These are phyloP conservation scores for Rhodosporidiobolus sp. DNA, from an alignment of 768 basidiomycete species.

Conservation along the genomic window DNA sequence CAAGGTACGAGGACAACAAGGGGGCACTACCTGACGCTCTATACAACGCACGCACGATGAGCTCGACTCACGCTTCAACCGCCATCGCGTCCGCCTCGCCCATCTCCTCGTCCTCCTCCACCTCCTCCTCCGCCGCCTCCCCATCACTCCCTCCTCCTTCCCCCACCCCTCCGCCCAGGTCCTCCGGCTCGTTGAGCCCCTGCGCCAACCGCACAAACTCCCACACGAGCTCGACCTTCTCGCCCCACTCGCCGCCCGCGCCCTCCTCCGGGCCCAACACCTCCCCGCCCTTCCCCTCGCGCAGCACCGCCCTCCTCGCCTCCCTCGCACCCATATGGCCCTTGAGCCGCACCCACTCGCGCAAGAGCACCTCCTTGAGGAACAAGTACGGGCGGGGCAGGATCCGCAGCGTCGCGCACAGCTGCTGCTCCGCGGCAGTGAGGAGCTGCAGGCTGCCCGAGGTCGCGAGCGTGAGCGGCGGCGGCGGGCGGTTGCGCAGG, in stretches of 20 bases:
- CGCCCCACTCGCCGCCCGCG: conserved; percentile 49
- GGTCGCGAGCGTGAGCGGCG: conserved; percentile 79
- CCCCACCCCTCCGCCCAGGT: background rate
- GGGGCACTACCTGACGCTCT: too few species aligned
- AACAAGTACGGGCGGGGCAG: conserved; percentile 91
- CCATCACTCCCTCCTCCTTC: background rate
- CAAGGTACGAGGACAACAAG: too few species aligned
- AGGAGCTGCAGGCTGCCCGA: conserved; percentile 86
- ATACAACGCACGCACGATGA: too few species aligned
- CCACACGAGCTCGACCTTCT: conserved; percentile 54
- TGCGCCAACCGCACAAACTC: conserved; percentile 57
- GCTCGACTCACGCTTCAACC: too few species aligned
- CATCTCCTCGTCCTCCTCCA: background rate
- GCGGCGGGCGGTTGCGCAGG: background rate
- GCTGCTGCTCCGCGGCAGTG: conserved; percentile 75
- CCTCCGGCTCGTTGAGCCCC: conserved; percentile 33
- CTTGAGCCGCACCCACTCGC: conserved; percentile 84
- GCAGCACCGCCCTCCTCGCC: conserved; percentile 56
- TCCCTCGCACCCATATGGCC: conserved; percentile 93
- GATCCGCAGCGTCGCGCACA: conserved; percentile 85
- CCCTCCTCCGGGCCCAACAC: conserved; percentile 53
- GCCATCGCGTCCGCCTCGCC: background rate
- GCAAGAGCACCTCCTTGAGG: conserved; percentile 90
- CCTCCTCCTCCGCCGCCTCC: background rate
- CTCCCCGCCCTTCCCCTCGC: conserved; percentile 26